Conservation (phyloP, 2,329 filamentous ascomycete species). For the Pseudogymnoascus sp. region DNA sequence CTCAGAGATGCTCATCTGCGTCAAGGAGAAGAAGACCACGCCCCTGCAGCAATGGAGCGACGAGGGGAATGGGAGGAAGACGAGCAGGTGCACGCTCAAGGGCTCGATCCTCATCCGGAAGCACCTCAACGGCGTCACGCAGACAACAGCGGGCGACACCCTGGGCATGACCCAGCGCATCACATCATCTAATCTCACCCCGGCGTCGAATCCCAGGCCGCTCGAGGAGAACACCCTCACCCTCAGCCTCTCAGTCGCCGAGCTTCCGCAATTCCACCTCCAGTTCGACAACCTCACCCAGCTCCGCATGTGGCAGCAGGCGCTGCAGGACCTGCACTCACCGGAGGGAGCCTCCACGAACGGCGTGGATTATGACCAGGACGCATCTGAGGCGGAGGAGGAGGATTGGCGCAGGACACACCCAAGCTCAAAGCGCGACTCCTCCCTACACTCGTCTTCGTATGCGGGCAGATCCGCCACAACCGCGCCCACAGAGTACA, state of each 20-base stretch:
- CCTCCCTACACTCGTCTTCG: slow-evolving; percentile 70
- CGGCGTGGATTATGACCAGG: slow-evolving; percentile 65
- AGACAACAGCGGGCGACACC: slow-evolving; percentile 47
- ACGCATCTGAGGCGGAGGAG: slow-evolving; percentile 74
- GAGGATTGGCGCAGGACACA: slow-evolving; percentile 68
- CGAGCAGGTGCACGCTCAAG: slow-evolving; percentile 78
- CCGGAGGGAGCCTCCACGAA: slow-evolving; percentile 34
- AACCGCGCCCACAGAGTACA: slow-evolving; percentile 89
- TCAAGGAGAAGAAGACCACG: slow-evolving; percentile 83
- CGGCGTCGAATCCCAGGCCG: slow-evolving; percentile 28
- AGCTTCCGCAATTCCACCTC: slow-evolving; percentile 89
- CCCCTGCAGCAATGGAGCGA: slow-evolving; percentile 59
- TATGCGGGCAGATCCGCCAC: slow-evolving; percentile 76
- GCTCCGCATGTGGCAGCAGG: slow-evolving; percentile 83
- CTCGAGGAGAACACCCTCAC: slow-evolving; percentile 78
- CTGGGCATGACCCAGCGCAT: slow-evolving; percentile 25
- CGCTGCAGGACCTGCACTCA: slow-evolving; percentile 60
- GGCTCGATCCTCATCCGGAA: slow-evolving; percentile 98
- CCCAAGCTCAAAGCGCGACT: slow-evolving; percentile 53
- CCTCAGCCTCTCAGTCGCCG: slow-evolving; percentile 79
- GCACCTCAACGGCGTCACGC: slow-evolving; percentile 80
- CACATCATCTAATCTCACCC: slow-evolving; percentile 26
- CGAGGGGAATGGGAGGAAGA: slow-evolving; percentile 48
- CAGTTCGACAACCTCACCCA: slow-evolving; percentile 78
- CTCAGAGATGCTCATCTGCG: slow-evolving; percentile 97